Conservation (phyloP, 1,284 basidiomycete genomes). For the Cryptococcus maquisensis region DNA sequence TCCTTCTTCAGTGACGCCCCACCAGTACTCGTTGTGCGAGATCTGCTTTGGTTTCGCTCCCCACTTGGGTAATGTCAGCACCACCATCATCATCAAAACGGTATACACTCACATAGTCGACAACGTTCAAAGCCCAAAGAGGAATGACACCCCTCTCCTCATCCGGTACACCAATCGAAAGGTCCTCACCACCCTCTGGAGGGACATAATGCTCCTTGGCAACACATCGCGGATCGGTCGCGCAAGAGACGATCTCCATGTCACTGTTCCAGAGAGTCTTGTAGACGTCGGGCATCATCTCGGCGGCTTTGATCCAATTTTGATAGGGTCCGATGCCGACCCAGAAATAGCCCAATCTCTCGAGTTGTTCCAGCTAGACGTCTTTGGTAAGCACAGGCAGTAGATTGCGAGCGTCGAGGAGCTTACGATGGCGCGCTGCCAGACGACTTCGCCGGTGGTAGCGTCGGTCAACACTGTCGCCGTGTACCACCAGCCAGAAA, state of each 20-base stretch:
- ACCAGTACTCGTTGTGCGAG: slow-evolving; percentile 28
- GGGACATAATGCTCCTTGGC: slow-evolving; percentile 35
- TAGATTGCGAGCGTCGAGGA: not conserved
- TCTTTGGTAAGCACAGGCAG: not conserved
- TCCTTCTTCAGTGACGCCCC: slow-evolving; percentile 25
- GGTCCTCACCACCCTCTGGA: slow-evolving; percentile 19
- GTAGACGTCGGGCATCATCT: slow-evolving; percentile 39
- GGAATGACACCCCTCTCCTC: slow-evolving; percentile 38
- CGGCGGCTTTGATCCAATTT: slow-evolving; percentile 30
- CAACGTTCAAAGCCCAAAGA: slow-evolving; percentile 35
- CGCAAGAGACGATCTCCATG: slow-evolving; percentile 28
- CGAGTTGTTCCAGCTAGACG: slow-evolving; percentile 17
- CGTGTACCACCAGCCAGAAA: slow-evolving; percentile 36
- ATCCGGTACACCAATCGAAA: slow-evolving; percentile 22
- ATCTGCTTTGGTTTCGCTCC: slow-evolving; percentile 24
- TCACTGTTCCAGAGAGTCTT: slow-evolving; percentile 31
- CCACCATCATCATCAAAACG: too few species aligned
- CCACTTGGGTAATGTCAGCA: slow-evolving; percentile 19
- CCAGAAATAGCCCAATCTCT: slow-evolving; percentile 12
- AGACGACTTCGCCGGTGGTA: slow-evolving; percentile 34
- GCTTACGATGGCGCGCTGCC: slow-evolving; percentile 25
- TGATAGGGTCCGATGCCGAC: slow-evolving; percentile 28
- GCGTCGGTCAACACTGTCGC: slow-evolving; percentile 13
- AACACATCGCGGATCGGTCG: slow-evolving; percentile 42
- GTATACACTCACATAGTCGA: slow-evolving; percentile 36